Evolutionary conservation across 805 yeast genomes (phyloP).

Genomic region (Pichia nakasei): DNA sequence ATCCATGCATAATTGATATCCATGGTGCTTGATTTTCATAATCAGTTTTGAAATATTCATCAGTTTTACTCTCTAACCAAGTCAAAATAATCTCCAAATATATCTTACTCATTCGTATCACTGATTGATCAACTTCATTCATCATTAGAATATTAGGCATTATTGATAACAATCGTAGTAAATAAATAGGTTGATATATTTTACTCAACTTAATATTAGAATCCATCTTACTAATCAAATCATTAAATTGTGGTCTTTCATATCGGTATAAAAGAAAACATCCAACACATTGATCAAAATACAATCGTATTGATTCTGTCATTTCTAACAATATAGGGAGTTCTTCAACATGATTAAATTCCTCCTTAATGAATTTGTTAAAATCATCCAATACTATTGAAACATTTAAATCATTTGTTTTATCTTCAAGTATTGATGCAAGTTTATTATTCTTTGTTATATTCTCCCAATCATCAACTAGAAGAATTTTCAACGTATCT

Average conservation of each 20-base stretch:
- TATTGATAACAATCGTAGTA: constrained; percentile 65
- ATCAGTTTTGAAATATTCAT: constrained; percentile 27
- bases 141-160: constrained; percentile 78
- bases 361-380: constrained; percentile 18
- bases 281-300: constrained; percentile 69
- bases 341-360: constrained; percentile 37
- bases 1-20: constrained; percentile 10
- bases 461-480: constrained; percentile 92
- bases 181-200: constrained; percentile 75
- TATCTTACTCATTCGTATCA: constrained; percentile 45
- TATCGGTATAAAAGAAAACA: constrained; percentile 62
- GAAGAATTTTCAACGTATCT: constrained; percentile 52
- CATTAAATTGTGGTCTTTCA: constrained; percentile 66
- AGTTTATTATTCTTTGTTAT: constrained; percentile 74
- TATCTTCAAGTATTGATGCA: constrained; percentile 51
- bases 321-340: constrained; percentile 49
- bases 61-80: constrained; percentile 40
- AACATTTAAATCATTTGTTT: constrained; percentile 30
- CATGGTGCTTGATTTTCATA: constrained; percentile 45
- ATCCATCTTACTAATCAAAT: constrained; percentile 29
- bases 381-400: constrained; percentile 48
- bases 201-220: constrained; percentile 22
- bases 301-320: constrained; percentile 56
- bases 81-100: constrained; percentile 47
- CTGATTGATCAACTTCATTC: constrained; percentile 73